These are phyloP conservation scores for Baorangia bicolor DNA, from an alignment of 768 basidiomycete genomes.

Conservation along the genomic window DNA sequence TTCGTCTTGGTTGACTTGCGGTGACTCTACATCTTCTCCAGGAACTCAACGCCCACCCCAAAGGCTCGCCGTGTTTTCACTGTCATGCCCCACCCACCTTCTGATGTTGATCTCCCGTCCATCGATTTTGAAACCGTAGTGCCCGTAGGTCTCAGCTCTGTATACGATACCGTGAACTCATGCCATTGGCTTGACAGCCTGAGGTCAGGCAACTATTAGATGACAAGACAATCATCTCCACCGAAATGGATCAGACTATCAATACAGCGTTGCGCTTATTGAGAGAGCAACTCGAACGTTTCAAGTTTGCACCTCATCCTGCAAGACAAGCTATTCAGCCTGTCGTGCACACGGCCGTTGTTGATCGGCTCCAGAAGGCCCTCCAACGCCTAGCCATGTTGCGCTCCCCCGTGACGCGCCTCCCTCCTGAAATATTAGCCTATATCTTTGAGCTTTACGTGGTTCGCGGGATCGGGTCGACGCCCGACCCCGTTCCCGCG, in stretches of 20 bases:
- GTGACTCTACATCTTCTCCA: not conserved
- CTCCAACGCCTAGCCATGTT: not conserved
- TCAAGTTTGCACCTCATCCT: not conserved
- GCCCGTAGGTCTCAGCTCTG: not conserved
- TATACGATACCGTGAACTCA: not conserved
- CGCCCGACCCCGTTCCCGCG: not conserved
- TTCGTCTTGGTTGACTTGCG: too few relatives aligned
- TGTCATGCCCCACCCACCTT: not conserved
- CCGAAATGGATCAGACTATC: not conserved
- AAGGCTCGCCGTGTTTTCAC: too few relatives aligned
- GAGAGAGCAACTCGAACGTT: not conserved
- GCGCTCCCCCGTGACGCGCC: constrained; percentile 2
- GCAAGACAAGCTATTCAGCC: not conserved
- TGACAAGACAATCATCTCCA: not conserved
- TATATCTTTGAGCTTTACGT: constrained; percentile 13
- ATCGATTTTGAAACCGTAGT: not conserved
- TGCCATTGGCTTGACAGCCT: not conserved
- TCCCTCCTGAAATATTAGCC: constrained; percentile 37
- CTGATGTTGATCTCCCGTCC: not conserved
- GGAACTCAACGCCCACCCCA: not conserved
- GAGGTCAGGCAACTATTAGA: not conserved
- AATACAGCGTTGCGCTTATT: not conserved
- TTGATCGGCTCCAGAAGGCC: not conserved
- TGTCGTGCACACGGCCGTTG: not conserved
- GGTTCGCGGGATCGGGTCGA: not conserved